Evolutionary conservation across 2,329 filamentous ascomycete genomes (phyloP).

Genomic region (Penicillium expansum): DNA sequence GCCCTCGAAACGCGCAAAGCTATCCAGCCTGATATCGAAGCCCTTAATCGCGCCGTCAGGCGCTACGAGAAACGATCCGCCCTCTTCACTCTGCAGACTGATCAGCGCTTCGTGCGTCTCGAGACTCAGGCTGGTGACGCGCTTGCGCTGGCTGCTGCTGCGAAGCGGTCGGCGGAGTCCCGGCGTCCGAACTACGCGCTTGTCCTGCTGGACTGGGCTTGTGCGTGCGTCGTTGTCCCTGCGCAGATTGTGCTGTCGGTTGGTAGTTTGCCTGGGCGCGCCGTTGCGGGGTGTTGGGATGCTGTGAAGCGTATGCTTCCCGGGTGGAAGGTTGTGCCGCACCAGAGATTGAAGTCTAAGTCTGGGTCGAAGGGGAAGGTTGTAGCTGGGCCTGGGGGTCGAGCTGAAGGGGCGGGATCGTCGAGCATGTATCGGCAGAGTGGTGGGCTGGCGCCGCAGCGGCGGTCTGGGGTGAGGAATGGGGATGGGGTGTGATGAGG

Average conservation of each 20-base stretch:
- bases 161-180: slow-evolving; percentile 39
- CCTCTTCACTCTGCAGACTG: slow-evolving; percentile 70
- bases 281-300: slow-evolving; percentile 20
- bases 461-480: not conserved
- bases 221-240: slow-evolving; percentile 37
- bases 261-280: slow-evolving; percentile 31
- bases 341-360: not conserved
- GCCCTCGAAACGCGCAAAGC: slow-evolving; percentile 58
- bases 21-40: slow-evolving; percentile 79
- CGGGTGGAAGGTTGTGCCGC: not conserved
- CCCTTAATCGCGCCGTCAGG: slow-evolving; percentile 80
- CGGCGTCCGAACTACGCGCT: slow-evolving; percentile 27
- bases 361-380: slow-evolving; percentile 26
- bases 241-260: slow-evolving; percentile 32
- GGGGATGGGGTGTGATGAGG: not conserved
- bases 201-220: slow-evolving; percentile 38
- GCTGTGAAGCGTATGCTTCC: slow-evolving; percentile 10
- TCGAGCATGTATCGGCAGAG: not conserved
- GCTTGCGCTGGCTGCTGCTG: slow-evolving; percentile 74
- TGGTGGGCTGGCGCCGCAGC: not conserved
- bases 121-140: slow-evolving; percentile 73
- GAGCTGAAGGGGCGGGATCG: not conserved
- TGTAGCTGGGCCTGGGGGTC: not conserved
- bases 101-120: slow-evolving; percentile 69
- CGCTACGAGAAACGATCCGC: slow-evolving; percentile 88